phyloP scores from a whole-genome alignment of 495 filamentous ascomycete genomes.

The Pyrenula massariospora region DNA sequence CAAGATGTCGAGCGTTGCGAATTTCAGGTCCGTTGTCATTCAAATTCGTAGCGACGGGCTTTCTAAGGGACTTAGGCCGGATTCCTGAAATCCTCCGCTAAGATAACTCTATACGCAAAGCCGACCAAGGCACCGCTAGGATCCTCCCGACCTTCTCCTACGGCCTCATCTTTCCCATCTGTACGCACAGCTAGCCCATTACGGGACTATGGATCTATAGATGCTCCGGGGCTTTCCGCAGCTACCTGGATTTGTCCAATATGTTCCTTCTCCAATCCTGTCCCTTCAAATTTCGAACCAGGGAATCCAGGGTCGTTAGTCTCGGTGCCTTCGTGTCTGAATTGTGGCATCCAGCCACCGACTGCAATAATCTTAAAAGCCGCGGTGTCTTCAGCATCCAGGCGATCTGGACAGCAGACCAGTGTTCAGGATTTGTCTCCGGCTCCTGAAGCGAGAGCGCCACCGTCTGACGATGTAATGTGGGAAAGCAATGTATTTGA shows the following conservation, averaged over 20 bases:
- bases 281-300: constrained; percentile 86
- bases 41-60: neutral
- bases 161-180: neutral
- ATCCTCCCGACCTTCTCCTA: neutral
- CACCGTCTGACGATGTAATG: constrained; percentile 2
- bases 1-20: constrained; percentile 87
- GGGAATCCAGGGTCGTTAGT: constrained; percentile 61
- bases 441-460: neutral
- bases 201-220: neutral
- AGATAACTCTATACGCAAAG: constrained; percentile 82
- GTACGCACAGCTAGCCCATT: neutral
- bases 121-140: constrained; percentile 39
- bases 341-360: constrained; percentile 88
- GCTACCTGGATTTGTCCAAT: constrained; percentile 98
- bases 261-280: constrained; percentile 91
- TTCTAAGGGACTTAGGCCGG: constrained; percentile 49
- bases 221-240: constrained; percentile 24
- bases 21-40: constrained; percentile 55
- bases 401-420: constrained; percentile 25
- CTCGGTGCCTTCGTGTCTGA: constrained; percentile 73
- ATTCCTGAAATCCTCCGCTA: constrained; percentile 89
- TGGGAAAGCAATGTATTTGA: neutral
- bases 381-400: constrained; percentile 56
- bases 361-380: constrained; percentile 74
- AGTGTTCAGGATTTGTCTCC: neutral